Percentiles rank a stretch among this genome's conserved stretches.
Conservation (phyloP, 148 eudicot species). For the Polygonum maritimum region DNA sequence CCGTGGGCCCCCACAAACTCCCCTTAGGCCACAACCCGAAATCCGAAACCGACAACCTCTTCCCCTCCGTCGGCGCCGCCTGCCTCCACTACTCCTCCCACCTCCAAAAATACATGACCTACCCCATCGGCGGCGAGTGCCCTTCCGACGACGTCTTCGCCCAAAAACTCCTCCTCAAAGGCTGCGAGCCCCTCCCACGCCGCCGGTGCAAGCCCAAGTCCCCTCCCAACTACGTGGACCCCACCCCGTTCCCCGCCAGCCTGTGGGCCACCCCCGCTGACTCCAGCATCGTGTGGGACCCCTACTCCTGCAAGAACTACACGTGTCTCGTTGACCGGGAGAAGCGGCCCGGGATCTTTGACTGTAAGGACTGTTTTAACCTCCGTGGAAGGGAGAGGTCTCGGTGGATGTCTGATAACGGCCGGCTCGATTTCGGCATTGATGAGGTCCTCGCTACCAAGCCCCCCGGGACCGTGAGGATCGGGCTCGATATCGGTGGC, state of each 20-base stretch:
- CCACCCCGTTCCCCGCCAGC: constrained; percentile 22
- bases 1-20: neutral
- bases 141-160: constrained; percentile 36
- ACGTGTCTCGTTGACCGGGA: constrained; percentile 22
- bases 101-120: constrained; percentile 61
- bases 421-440: neutral
- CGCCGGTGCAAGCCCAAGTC: constrained; percentile 43
- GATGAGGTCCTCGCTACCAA: neutral
- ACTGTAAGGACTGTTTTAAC: constrained; percentile 16
- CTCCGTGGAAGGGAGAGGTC: constrained; percentile 10
- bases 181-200: constrained; percentile 86
- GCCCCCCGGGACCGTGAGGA: constrained; percentile 17
- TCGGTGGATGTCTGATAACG: constrained; percentile 10
- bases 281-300: constrained; percentile 30
- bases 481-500: constrained; percentile 70
- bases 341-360: constrained; percentile 33
- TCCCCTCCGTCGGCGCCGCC: constrained; percentile 31
- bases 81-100: constrained; percentile 46
- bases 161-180: constrained; percentile 59
- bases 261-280: constrained; percentile 31
- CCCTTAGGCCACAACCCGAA: constrained; percentile 21
- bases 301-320: constrained; percentile 38
- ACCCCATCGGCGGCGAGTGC: constrained; percentile 45
- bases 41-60: constrained; percentile 42
- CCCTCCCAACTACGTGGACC: constrained; percentile 10